Conservation (phyloP, 768 basidiomycete genomes). For the Suillus spraguei region DNA sequence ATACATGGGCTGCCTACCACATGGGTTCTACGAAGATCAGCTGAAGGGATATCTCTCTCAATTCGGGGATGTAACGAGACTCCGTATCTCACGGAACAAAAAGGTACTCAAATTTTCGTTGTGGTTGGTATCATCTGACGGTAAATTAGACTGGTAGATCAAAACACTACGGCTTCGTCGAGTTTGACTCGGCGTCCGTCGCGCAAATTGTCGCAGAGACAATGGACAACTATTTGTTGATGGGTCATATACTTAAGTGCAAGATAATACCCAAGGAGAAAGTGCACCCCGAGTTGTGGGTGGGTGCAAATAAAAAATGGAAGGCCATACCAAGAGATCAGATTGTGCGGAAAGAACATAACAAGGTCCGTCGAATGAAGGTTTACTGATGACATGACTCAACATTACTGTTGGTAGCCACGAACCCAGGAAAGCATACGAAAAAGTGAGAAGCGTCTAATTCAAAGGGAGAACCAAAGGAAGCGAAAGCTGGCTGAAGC, state of each 20-base stretch:
- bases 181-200: constrained; percentile 87
- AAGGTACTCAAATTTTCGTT: constrained; percentile 51
- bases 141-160: constrained; percentile 81
- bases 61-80: constrained; percentile 86
- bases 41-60: constrained; percentile 92
- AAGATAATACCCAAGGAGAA: constrained; percentile 87
- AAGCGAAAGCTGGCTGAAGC: constrained; percentile 77
- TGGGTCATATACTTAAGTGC: constrained; percentile 93
- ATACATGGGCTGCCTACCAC: constrained; percentile 89
- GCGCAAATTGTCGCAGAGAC: constrained; percentile 97
- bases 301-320: constrained; percentile 96
- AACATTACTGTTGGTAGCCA: constrained; percentile 41
- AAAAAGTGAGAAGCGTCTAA: constrained; percentile 64
- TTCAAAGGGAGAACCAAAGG: constrained; percentile 57
- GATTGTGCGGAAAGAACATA: constrained; percentile 72
- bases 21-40: constrained; percentile 97
- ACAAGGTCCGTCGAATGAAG: constrained; percentile 63
- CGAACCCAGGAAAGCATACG: constrained; percentile 73
- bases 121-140: neutral
- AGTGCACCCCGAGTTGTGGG: constrained; percentile 93
- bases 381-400: neutral
- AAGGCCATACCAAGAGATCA: constrained; percentile 72
- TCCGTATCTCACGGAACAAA: constrained; percentile 92
- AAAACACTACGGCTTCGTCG: constrained; percentile 97
- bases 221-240: constrained; percentile 97